A percentile compares a stretch with the other conserved stretches of the same genome.
Conservation (phyloP, 306 rosid species). For the Luffa acutangula region DNA sequence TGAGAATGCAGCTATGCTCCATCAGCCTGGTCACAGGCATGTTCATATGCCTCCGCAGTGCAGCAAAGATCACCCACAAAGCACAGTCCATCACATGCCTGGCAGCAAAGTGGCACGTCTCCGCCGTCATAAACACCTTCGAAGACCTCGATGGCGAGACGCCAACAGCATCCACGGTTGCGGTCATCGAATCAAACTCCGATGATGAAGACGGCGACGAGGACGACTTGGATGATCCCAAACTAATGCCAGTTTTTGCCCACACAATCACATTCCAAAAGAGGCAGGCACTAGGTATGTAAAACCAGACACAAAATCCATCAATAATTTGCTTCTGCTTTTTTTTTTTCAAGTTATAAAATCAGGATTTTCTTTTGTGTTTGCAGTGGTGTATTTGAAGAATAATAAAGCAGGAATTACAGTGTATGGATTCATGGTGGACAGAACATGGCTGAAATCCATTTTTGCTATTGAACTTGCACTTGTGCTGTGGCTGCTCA, state of each 20-base stretch:
- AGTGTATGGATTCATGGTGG: constrained; percentile 74
- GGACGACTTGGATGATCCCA: constrained; percentile 63
- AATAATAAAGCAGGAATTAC: constrained; percentile 80
- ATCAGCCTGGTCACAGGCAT: constrained; percentile 69
- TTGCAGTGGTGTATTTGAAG: constrained; percentile 81
- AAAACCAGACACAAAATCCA: not conserved
- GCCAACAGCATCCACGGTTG: constrained; percentile 28
- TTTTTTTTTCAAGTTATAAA: not conserved
- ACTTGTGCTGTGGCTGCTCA: constrained; percentile 80
- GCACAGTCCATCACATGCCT: constrained; percentile 74
- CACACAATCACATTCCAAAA: constrained; percentile 74
- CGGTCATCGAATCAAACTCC: constrained; percentile 15
- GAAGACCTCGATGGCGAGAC: constrained; percentile 51
- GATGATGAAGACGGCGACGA: constrained; percentile 62
- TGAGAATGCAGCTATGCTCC: constrained; percentile 49
- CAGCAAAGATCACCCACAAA: constrained; percentile 75
- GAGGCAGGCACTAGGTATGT: constrained; percentile 81
- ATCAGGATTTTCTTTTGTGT: not conserved
- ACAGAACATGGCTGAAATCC: constrained; percentile 85
- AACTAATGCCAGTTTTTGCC: constrained; percentile 45
- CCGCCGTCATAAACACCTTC: constrained; percentile 62
- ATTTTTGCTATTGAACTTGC: constrained; percentile 72
- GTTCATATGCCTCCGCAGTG: constrained; percentile 61
- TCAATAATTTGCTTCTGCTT: not conserved
- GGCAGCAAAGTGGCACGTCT: constrained; percentile 83